Evolutionary conservation across 257 asterid genomes (phyloP).

Genomic region (Lycium ferocissimum): DNA sequence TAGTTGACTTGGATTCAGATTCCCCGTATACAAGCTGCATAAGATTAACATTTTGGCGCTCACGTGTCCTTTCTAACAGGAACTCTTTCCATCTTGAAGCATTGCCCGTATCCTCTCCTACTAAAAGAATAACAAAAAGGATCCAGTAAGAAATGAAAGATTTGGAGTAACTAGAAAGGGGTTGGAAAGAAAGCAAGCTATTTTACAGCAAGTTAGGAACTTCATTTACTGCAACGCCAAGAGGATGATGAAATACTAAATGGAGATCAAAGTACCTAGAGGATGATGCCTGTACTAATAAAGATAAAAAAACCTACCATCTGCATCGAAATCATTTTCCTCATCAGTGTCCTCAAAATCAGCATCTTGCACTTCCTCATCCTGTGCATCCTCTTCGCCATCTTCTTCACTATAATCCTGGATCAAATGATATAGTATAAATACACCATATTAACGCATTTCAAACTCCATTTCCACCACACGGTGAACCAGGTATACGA

Average conservation of each 20-base stretch:
- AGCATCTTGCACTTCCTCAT: conserved; percentile 34
- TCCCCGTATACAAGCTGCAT: conserved; percentile 90
- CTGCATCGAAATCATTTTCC: conserved; percentile 44
- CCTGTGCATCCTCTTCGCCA: conserved; percentile 42
- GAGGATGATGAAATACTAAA: conserved; percentile 8
- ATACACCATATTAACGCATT: neutral
- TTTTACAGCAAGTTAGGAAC: conserved; percentile 12
- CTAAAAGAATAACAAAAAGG: conserved; percentile 38
- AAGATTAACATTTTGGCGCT: conserved; percentile 66
- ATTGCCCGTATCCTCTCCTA: conserved; percentile 73
- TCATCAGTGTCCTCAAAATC: conserved; percentile 41
- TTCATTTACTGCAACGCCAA: neutral
- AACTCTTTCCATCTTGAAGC: conserved; percentile 84
- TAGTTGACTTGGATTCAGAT: conserved; percentile 49
- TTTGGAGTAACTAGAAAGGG: conserved; percentile 7
- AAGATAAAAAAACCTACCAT: conserved; percentile 36
- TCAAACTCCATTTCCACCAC: conserved; percentile 2
- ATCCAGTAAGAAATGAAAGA: neutral
- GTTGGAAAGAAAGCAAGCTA: neutral
- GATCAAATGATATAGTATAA: conserved; percentile 27
- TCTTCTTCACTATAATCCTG: conserved; percentile 63
- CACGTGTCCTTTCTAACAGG: conserved; percentile 69
- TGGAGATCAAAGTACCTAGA: neutral
- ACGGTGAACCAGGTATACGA: neutral
- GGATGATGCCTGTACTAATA: neutral